Percentiles rank a stretch among this genome's conserved stretches.
Evolutionary conservation across 1,284 basidiomycete species (phyloP).

Genomic region (Rhodotorula sp.): DNA sequence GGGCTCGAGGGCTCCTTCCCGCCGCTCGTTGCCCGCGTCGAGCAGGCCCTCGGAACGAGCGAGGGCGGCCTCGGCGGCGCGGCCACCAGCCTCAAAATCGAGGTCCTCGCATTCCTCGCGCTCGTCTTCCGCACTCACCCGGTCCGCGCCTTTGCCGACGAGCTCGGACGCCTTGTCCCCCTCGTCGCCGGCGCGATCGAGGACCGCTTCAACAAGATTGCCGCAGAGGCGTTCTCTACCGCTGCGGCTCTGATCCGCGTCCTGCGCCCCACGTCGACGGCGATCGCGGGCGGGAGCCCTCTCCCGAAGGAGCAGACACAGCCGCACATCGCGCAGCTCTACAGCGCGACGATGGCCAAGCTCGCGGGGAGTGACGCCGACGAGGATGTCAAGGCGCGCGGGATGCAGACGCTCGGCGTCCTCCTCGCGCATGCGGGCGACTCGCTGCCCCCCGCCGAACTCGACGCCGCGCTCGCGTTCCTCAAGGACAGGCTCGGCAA

Average conservation of each 20-base stretch:
- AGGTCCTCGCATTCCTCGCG: constrained; percentile 78
- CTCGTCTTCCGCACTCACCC: constrained; percentile 81
- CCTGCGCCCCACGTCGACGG: constrained; percentile 49
- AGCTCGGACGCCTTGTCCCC: constrained; percentile 68
- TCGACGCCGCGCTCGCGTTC: constrained; percentile 59
- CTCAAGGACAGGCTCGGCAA: constrained; percentile 72
- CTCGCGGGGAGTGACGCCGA: constrained; percentile 82
- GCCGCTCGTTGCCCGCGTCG: constrained; percentile 54
- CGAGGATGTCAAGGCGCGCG: constrained; percentile 80
- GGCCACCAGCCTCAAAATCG: constrained; percentile 57
- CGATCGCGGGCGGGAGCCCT: constrained; percentile 55
- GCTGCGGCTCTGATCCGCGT: constrained; percentile 55
- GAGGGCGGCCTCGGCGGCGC: constrained; percentile 48
- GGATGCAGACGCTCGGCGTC: constrained; percentile 79
- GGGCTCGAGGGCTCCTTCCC: constrained; percentile 68
- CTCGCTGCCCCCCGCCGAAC: constrained; percentile 49
- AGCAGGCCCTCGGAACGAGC: constrained; percentile 50
- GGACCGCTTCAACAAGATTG: constrained; percentile 56
- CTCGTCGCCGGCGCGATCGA: constrained; percentile 70
- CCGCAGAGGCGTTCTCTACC: constrained; percentile 72
- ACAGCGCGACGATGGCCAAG: constrained; percentile 69
- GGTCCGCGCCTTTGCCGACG: constrained; percentile 63
- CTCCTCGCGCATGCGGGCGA: constrained; percentile 84
- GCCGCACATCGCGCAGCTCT: constrained; percentile 68
- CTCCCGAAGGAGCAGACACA: constrained; percentile 47